Evolutionary conservation across 129 eudicot species (phyloP).

Genomic region (Flaveria linearis): DNA sequence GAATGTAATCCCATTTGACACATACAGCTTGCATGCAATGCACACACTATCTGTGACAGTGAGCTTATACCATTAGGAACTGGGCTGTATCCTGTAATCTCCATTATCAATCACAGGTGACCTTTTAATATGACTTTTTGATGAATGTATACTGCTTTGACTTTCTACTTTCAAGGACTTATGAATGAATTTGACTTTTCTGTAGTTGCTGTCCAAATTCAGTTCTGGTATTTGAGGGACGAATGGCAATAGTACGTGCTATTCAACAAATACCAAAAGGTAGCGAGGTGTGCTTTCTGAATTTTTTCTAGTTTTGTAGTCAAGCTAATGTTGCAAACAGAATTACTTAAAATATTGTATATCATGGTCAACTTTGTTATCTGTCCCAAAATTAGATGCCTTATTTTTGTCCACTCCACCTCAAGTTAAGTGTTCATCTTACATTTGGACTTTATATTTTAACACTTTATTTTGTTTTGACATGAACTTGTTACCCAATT

Average conservation of each 20-base stretch:
- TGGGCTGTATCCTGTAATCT: conserved; percentile 78
- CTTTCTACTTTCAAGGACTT: conserved; percentile 17
- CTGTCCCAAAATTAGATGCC: conserved; percentile 5
- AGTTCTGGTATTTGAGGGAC: conserved; percentile 86
- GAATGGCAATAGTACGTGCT: conserved; percentile 81
- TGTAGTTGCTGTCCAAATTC: conserved; percentile 91
- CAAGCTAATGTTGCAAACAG: conserved; percentile 6
- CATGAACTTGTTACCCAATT: not conserved
- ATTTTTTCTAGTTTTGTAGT: not conserved
- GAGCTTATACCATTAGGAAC: conserved; percentile 95
- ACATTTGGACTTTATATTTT: not conserved
- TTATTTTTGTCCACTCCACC: conserved; percentile 12
- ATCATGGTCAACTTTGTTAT: conserved; percentile 13
- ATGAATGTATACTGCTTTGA: not conserved
- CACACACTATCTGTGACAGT: conserved; percentile 85
- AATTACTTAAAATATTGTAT: not conserved
- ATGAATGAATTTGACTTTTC: conserved; percentile 28
- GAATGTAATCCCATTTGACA: conserved; percentile 17
- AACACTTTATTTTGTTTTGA: not conserved
- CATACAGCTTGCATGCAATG: conserved; percentile 92
- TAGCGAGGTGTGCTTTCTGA: conserved; percentile 67
- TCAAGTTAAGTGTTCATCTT: not conserved
- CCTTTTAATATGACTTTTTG: not conserved
- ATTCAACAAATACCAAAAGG: conserved; percentile 82
- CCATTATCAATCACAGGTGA: conserved; percentile 95